These are phyloP conservation scores for Phytopythium helicoides DNA, from an alignment of 352 stramenopile species.

Conservation along the genomic window DNA sequence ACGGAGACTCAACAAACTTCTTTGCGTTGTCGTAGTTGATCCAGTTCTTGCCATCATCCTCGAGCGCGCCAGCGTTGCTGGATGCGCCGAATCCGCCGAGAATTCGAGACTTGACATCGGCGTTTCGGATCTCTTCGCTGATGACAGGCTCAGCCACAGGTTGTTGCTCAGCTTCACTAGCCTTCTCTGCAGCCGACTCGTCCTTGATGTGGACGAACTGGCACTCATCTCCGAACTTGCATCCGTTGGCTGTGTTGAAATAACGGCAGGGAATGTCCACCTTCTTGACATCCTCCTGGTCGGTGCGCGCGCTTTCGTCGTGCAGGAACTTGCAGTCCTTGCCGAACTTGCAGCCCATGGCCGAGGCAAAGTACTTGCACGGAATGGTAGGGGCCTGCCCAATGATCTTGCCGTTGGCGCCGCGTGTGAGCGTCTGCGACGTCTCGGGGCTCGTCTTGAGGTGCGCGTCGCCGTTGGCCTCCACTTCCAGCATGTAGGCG, in stretches of 20 bases:
- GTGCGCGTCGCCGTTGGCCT: constrained; percentile 66
- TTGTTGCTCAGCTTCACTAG: constrained; percentile 16
- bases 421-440: constrained; percentile 62
- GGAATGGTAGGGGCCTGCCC: constrained; percentile 46
- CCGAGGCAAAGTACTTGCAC: constrained; percentile 79
- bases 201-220: constrained; percentile 65
- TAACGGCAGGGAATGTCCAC: constrained; percentile 74
- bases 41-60: constrained; percentile 90
- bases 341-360: constrained; percentile 82
- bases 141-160: constrained; percentile 34
- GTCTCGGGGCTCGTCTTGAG: constrained; percentile 68
- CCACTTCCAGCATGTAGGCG: constrained; percentile 82
- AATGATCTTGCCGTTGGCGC: constrained; percentile 66
- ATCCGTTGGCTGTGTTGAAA: constrained; percentile 73
- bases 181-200: constrained; percentile 20
- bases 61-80: constrained; percentile 67
- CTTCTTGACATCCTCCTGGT: constrained; percentile 35
- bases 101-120: constrained; percentile 86
- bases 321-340: constrained; percentile 81
- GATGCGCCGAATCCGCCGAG: constrained; percentile 77
- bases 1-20: constrained; percentile 70
- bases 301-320: constrained; percentile 31
- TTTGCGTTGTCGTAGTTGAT: constrained; percentile 63
- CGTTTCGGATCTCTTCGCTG: constrained; percentile 59
- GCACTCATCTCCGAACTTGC: constrained; percentile 69